These are phyloP conservation scores for Coccomyxa subellipsoidea DNA, from an alignment of 163 green algal species.

Conservation along the genomic window DNA sequence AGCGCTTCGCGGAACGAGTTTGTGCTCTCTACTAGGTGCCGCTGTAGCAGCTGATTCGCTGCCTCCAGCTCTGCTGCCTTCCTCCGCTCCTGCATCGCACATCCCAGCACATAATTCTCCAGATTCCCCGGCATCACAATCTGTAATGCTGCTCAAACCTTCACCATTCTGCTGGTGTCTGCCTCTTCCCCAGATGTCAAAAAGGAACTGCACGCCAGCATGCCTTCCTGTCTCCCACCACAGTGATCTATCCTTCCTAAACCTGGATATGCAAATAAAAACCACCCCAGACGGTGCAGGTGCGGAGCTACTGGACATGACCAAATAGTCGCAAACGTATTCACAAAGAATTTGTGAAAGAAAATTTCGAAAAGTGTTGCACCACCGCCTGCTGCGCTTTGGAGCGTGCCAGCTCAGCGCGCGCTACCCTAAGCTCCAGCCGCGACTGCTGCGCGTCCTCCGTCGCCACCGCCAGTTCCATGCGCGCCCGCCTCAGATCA, in stretches of 20 bases:
- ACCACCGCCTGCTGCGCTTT: background rate
- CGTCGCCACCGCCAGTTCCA: conserved; percentile 48
- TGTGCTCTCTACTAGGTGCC: background rate
- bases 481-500: conserved; percentile 40
- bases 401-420: conserved; percentile 1
- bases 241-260: no score
- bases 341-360: no score
- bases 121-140: background rate
- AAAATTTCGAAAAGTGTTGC: background rate
- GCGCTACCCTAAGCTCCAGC: background rate
- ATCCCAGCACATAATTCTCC: no score
- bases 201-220: background rate
- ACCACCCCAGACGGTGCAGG: no score
- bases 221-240: background rate
- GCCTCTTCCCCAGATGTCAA: background rate
- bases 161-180: background rate
- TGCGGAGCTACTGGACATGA: no score
- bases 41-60: background rate
- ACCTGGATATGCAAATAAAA: no score
- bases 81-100: background rate
- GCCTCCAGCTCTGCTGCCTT: background rate
- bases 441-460: conserved; percentile 24
- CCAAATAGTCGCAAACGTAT: no score
- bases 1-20: background rate
- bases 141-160: background rate